Evolutionary conservation across 2,329 filamentous ascomycete species (phyloP).

Genomic region (Diaporthe velutina): DNA sequence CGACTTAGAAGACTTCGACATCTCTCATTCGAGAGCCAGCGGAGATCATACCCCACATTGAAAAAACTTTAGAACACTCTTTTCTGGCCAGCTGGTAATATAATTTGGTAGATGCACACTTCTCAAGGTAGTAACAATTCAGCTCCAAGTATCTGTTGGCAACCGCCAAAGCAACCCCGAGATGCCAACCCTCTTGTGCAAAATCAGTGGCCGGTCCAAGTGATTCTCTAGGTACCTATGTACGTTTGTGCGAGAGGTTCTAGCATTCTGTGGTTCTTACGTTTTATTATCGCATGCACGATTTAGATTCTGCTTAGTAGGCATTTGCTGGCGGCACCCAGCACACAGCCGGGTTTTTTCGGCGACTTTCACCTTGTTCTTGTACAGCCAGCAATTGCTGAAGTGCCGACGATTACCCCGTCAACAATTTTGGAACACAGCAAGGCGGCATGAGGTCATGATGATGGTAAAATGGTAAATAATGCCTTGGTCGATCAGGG

Average conservation of each 20-base stretch:
- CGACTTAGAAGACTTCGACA: neutral
- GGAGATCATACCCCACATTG: too few species aligned
- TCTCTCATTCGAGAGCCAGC: neutral
- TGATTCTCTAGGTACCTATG: neutral
- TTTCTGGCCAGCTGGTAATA: too few species aligned
- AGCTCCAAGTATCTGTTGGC: neutral
- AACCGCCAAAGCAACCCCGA: neutral
- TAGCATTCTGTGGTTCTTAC: neutral
- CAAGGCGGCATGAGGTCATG: neutral
- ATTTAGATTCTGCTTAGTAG: too few species aligned
- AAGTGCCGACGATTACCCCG: neutral
- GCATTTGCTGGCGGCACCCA: neutral
- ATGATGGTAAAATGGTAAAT: neutral
- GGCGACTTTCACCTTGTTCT: neutral
- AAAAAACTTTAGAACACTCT: neutral
- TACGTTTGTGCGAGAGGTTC: neutral
- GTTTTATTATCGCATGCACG: neutral
- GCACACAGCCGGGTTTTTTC: neutral
- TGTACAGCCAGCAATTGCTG: neutral
- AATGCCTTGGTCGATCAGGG: neutral
- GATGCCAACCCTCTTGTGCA: neutral
- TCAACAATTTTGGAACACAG: too few species aligned
- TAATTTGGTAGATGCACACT: too few species aligned
- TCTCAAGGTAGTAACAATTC: neutral
- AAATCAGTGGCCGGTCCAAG: neutral